These are phyloP conservation scores for Leishmania braziliensis DNA, from an alignment of 208 protist genomes.

Conservation along the genomic window DNA sequence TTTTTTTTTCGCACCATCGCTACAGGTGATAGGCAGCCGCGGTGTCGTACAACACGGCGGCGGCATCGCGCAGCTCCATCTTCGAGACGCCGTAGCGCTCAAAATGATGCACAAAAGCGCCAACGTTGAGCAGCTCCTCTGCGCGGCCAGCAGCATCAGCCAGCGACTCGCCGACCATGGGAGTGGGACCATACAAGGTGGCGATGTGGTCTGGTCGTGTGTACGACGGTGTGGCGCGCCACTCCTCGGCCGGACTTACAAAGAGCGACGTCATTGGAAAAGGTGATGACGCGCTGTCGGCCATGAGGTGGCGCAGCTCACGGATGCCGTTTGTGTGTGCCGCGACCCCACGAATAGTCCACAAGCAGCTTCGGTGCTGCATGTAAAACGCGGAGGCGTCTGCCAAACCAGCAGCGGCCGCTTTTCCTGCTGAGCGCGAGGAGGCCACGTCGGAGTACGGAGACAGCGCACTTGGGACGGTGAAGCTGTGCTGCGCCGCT, in stretches of 20 bases:
- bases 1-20: too few species aligned
- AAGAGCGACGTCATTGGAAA: constrained; percentile 52
- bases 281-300: constrained; percentile 1
- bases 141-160: constrained; percentile 34
- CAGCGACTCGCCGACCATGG: constrained; percentile 40
- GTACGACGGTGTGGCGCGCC: constrained; percentile 20
- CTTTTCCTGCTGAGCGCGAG: background rate
- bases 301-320: constrained; percentile 54
- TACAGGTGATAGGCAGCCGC: constrained; percentile 41
- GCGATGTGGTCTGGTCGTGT: constrained; percentile 32
- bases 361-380: constrained; percentile 46
- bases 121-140: constrained; percentile 54
- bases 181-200: constrained; percentile 58
- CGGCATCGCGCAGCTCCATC: constrained; percentile 50
- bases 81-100: constrained; percentile 56
- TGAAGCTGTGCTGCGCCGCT: constrained; percentile 26
- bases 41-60: constrained; percentile 60
- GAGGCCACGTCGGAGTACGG: background rate
- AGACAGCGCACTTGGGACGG: constrained; percentile 13
- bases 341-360: constrained; percentile 53
- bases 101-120: constrained; percentile 83
- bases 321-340: constrained; percentile 43
- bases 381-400: constrained; percentile 29
- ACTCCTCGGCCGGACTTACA: constrained; percentile 33
- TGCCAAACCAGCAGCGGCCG: background rate